A percentile compares a stretch with the other conserved stretches of the same genome.
Evolutionary conservation across 2,329 filamentous ascomycete genomes (phyloP).

Genomic region (Epichloe scottii): DNA sequence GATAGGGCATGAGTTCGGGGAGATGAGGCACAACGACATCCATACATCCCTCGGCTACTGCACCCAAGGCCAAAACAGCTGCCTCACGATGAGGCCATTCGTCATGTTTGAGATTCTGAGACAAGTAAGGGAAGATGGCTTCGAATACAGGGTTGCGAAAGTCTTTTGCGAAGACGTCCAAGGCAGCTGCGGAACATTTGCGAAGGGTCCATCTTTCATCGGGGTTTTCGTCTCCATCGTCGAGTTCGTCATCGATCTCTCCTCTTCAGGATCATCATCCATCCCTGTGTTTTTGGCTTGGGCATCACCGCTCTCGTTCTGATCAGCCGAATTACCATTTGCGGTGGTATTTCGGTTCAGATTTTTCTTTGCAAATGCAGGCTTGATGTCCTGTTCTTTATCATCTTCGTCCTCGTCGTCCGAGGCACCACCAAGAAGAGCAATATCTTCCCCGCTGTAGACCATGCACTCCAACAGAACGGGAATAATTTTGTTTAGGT

Average conservation of each 20-base stretch:
- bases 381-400: conserved; percentile 79
- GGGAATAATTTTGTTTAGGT: conserved; percentile 75
- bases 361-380: conserved; percentile 68
- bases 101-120: conserved; percentile 71
- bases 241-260: conserved; percentile 61
- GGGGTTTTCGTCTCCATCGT: conserved; percentile 68
- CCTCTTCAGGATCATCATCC: conserved; percentile 78
- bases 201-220: conserved; percentile 92
- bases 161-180: conserved; percentile 87
- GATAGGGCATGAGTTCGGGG: conserved; percentile 78
- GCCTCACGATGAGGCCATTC: conserved; percentile 93
- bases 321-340: conserved; percentile 25
- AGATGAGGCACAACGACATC: conserved; percentile 80
- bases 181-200: conserved; percentile 90
- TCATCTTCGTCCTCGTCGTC: conserved; percentile 91
- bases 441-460: conserved; percentile 87
- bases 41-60: conserved; percentile 91
- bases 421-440: conserved; percentile 68
- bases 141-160: conserved; percentile 84
- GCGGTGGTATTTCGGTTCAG: conserved; percentile 46
- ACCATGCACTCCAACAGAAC: conserved; percentile 91
- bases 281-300: conserved; percentile 44
- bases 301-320: conserved; percentile 20
- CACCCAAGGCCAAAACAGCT: conserved; percentile 84
- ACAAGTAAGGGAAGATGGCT: conserved; percentile 83